These are phyloP conservation scores for Nicotiana attenuata DNA, from an alignment of 257 asterid genomes.

Conservation along the genomic window DNA sequence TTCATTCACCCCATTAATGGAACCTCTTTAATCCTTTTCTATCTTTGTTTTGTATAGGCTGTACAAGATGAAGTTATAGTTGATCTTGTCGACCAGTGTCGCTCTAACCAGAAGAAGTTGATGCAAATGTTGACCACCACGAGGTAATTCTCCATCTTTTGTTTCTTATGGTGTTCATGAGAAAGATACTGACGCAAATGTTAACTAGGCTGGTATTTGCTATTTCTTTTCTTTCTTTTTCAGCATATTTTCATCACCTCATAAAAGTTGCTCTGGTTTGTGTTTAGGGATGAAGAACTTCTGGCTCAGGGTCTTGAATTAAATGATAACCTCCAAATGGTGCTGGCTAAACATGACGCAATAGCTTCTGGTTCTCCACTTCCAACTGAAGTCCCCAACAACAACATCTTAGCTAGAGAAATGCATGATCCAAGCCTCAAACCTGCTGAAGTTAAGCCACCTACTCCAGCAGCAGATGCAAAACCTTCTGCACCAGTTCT, in stretches of 20 bases:
- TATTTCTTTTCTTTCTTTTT: neutral
- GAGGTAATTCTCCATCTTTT: constrained; percentile 33
- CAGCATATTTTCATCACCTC: neutral
- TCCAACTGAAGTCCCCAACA: constrained; percentile 29
- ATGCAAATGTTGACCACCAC: constrained; percentile 64
- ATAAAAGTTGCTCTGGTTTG: neutral
- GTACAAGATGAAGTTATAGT: constrained; percentile 66
- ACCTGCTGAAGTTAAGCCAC: constrained; percentile 13
- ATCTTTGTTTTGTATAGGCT: constrained; percentile 36
- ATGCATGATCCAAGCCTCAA: constrained; percentile 24
- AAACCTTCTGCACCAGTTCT: constrained; percentile 36
- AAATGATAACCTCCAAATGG: constrained; percentile 65
- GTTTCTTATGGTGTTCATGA: neutral
- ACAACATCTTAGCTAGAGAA: constrained; percentile 22
- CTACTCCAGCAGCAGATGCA: constrained; percentile 12
- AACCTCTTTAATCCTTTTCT: neutral
- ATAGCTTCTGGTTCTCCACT: constrained; percentile 76
- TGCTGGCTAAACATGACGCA: constrained; percentile 69
- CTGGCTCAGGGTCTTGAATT: constrained; percentile 83
- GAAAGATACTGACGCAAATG: neutral
- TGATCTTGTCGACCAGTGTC: constrained; percentile 81
- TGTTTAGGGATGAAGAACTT: constrained; percentile 75
- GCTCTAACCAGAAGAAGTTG: constrained; percentile 72
- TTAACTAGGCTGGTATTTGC: neutral
- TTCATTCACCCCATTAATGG: neutral